Evolutionary conservation across 495 filamentous ascomycete genomes (phyloP).

Genomic region (Penicillium chermesinum): DNA sequence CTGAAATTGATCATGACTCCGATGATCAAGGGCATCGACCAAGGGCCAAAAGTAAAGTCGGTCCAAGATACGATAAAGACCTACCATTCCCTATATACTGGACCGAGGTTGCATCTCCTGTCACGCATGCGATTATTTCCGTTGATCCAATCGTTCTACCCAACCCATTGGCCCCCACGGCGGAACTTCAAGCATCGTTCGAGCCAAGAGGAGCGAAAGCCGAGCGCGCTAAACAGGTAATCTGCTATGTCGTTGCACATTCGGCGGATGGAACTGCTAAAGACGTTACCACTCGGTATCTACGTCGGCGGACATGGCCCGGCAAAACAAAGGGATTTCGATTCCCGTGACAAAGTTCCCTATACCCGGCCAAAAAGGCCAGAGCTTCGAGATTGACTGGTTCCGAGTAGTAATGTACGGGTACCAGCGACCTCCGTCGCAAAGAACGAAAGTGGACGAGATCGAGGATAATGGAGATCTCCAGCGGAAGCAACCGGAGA

Average conservation of each 20-base stretch:
- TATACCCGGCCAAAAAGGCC: constrained; percentile 68
- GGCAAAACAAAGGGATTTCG: constrained; percentile 87
- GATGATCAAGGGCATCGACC: constrained; percentile 1
- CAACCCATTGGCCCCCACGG: constrained; percentile 58
- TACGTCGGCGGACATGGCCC: constrained; percentile 76
- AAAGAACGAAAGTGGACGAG: constrained; percentile 65
- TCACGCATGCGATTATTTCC: constrained; percentile 68
- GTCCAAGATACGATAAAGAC: constrained; percentile 52
- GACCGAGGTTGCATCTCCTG: constrained; percentile 80
- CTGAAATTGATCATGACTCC: constrained; percentile 5
- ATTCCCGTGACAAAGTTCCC: constrained; percentile 72
- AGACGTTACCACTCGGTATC: constrained; percentile 90
- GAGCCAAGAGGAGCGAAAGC: constrained; percentile 79
- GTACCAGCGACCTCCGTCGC: constrained; percentile 57
- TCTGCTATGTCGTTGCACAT: constrained; percentile 86
- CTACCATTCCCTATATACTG: constrained; percentile 86
- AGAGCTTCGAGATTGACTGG: constrained; percentile 76
- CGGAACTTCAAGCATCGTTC: constrained; percentile 68
- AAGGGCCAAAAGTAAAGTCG: constrained; percentile 21
- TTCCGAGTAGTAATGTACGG: constrained; percentile 71
- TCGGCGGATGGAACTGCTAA: constrained; percentile 84
- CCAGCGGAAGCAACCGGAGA: constrained; percentile 62
- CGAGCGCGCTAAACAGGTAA: constrained; percentile 80
- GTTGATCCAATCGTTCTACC: constrained; percentile 70
- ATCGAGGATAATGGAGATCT: constrained; percentile 73